These are phyloP conservation scores for Wallacemonas sp. DNA, from an alignment of 208 protist genomes.

Conservation along the genomic window DNA sequence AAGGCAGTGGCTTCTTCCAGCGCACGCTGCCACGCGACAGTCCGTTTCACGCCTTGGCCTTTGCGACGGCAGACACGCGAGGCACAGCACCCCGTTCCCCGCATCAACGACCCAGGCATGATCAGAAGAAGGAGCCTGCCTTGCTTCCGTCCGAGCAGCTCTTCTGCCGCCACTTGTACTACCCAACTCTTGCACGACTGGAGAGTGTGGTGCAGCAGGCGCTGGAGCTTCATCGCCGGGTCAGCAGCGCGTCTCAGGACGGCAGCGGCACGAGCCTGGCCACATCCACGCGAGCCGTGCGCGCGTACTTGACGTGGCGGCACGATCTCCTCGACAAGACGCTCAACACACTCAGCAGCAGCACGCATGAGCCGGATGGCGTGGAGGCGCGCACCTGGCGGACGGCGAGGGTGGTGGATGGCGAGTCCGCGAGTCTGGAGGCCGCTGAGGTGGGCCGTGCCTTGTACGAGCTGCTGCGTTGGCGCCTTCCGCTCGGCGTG, in stretches of 20 bases:
- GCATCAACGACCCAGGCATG: neutral
- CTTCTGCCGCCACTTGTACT: neutral
- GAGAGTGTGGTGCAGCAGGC: neutral
- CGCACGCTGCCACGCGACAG: neutral
- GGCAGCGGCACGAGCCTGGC: neutral
- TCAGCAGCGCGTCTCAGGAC: neutral
- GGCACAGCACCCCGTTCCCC: neutral
- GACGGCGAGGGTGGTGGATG: neutral
- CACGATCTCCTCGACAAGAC: neutral
- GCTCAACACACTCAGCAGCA: neutral
- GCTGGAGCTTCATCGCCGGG: neutral
- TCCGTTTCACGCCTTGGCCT: constrained; percentile 11
- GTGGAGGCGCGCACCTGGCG: neutral
- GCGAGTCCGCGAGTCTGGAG: constrained; percentile 13
- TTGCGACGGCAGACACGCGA: neutral
- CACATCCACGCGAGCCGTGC: neutral
- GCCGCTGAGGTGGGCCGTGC: constrained; percentile 10
- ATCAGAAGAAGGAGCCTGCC: neutral
- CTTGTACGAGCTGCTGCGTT: constrained; percentile 20
- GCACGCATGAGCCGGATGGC: neutral
- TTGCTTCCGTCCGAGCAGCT: neutral
- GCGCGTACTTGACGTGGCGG: constrained; percentile 1
- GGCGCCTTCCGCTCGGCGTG: constrained; percentile 22
- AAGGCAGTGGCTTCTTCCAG: constrained; percentile 34
- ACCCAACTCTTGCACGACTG: neutral